Evolutionary conservation across 495 filamentous ascomycete species (phyloP).

Genomic region (Penicillium antarcticum): DNA sequence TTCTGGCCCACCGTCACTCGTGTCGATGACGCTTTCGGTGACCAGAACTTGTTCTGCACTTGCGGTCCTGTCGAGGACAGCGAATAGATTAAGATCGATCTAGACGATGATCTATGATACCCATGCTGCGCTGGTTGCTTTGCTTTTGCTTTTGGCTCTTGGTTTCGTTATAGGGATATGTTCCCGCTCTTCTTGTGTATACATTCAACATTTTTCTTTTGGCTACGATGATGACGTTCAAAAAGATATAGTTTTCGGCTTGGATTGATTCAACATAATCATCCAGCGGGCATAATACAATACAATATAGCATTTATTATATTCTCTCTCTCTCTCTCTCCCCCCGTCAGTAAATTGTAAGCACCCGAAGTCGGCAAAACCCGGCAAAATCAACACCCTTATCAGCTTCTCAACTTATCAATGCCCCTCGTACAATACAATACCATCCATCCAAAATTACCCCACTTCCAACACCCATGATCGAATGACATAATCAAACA

Average conservation of each 20-base stretch:
- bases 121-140: constrained; percentile 27
- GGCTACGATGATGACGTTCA: constrained; percentile 17
- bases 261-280: constrained; percentile 20
- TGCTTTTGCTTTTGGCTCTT: constrained; percentile 7
- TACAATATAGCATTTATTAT: background rate
- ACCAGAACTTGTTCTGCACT: constrained; percentile 92
- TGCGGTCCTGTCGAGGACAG: constrained; percentile 73
- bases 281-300: constrained; percentile 1
- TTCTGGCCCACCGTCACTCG: constrained; percentile 94
- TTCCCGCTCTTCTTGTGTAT: constrained; percentile 17
- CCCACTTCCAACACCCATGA: background rate
- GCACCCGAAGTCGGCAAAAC: background rate
- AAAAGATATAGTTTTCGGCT: background rate
- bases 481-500: background rate
- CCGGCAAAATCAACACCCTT: background rate
- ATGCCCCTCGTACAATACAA: constrained; percentile 1
- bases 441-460: constrained; percentile 1
- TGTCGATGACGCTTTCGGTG: constrained; percentile 90
- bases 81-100: constrained; percentile 27
- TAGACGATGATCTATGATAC: constrained; percentile 32
- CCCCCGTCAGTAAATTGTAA: background rate
- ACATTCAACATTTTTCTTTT: constrained; percentile 30
- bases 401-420: constrained; percentile 1
- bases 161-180: constrained; percentile 3
- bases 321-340: no score